Percentiles rank a stretch among this genome's conserved stretches.
phyloP scores from a whole-genome alignment of 169 alveolate genomes.

The Plasmodium inui region DNA sequence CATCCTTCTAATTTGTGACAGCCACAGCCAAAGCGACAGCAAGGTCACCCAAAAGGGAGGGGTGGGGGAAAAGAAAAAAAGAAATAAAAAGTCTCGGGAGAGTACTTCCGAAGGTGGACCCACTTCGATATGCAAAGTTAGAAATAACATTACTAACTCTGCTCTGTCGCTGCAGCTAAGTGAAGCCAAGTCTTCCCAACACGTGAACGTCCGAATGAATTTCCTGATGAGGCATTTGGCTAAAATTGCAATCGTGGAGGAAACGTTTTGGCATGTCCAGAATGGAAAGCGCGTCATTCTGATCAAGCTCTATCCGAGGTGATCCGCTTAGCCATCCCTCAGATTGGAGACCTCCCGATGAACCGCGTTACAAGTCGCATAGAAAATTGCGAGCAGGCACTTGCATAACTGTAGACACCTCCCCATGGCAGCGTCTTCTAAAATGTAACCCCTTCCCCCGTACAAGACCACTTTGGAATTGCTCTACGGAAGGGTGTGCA shows the following conservation, averaged over 20 bases:
- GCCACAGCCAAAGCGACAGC: background rate
- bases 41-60: background rate
- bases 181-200: conserved; percentile 32
- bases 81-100: background rate
- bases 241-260: conserved; percentile 40
- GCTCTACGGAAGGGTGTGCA: background rate
- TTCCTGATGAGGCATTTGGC: conserved; percentile 34
- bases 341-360: too few relatives aligned
- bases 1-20: conserved; percentile 40
- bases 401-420: background rate
- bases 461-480: background rate
- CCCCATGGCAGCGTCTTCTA: too few relatives aligned
- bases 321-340: background rate
- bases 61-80: background rate
- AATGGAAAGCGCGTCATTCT: conserved; percentile 31
- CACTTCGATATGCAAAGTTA: background rate
- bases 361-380: too few relatives aligned
- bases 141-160: background rate
- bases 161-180: background rate
- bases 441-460: background rate
- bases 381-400: background rate
- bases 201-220: conserved; percentile 14
- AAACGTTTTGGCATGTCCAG: conserved; percentile 47
- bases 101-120: background rate
- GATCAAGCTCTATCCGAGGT: conserved; percentile 49